Base-by-base conservation (phyloP, 768 basidiomycete species). In the Erythrobasidium yunnanense region DNA sequence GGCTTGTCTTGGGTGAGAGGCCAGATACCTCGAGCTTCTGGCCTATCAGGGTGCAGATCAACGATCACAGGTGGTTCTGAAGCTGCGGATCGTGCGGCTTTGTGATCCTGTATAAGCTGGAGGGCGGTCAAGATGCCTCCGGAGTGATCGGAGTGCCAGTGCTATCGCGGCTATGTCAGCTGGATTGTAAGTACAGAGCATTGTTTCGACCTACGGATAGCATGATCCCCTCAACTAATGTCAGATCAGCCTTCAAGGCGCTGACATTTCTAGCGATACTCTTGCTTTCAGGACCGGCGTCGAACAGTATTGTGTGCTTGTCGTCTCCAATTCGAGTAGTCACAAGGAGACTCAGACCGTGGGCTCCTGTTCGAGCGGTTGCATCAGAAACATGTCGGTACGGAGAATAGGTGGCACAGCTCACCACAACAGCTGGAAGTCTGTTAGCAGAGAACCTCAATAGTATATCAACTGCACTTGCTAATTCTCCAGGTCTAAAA, bases 331-430 rank as follows among this genome's bases (percentile, higher is more conserved):
- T 71, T 11, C 80, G 75, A 66, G 81, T 79, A 1, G 84, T 87
- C 69, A 91, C 83, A 50, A 90, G 78, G 32, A 83, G 84, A n/a
- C 87, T 82, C 71, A 90, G 85, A 0, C 88, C 88, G 77, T 90
- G 88, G 1, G 88, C 88, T 6, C 56, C 56, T 58, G 27, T 42
- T 42, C n/a, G n/a, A n/a, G n/a, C n/a, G n/a, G n/a, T n/a, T n/a
- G n/a, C n/a, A n/a, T n/a, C n/a, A n/a, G n/a, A n/a, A n/a, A n/a
- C n/a, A n/a, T n/a, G n/a, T n/a, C n/a, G n/a, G n/a, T n/a, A n/a
- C n/a, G n/a, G n/a, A n/a, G n/a, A n/a, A n/a, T n/a, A n/a, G n/a
- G n/a, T n/a, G 20, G 3, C 27, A 13, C 17, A 52, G 15, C 56
- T 23, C 29, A 3, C 87, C 87, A 84, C 54, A 42, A 32, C n/a